Percentiles rank a stretch among this genome's conserved stretches.
These are phyloP conservation scores for Metschnikowia colocasiae DNA, from an alignment of 805 yeast genomes.

Conservation along the genomic window DNA sequence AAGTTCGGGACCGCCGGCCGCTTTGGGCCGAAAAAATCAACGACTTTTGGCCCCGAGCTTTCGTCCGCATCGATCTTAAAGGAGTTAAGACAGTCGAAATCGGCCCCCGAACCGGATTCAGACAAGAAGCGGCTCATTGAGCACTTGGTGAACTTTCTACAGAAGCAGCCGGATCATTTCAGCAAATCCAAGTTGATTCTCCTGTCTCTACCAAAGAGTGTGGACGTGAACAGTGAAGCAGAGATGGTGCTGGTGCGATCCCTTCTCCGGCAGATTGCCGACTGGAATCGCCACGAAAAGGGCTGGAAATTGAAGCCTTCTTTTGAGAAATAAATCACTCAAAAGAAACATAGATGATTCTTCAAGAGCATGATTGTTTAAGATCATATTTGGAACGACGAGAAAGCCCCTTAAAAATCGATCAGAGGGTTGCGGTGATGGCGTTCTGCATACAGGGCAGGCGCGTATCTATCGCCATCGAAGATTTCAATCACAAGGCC, in stretches of 20 bases:
- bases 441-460: no score
- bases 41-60: constrained; percentile 8
- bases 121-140: constrained; percentile 21
- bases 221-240: constrained; percentile 31
- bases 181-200: constrained; percentile 50
- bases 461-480: neutral
- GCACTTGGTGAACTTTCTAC: constrained; percentile 40
- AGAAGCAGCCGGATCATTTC: constrained; percentile 30
- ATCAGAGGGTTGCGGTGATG: no score
- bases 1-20: constrained; percentile 79
- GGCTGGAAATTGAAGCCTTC: constrained; percentile 69
- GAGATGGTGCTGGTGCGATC: constrained; percentile 63
- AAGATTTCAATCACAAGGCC: neutral
- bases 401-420: no score
- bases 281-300: constrained; percentile 54
- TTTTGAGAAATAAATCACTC: constrained; percentile 8
- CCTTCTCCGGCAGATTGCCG: constrained; percentile 62
- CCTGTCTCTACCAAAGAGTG: constrained; percentile 27
- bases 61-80: constrained; percentile 51
- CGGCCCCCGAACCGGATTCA: constrained; percentile 7
- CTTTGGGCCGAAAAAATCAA: neutral
- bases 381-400: no score
- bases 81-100: constrained; percentile 36
- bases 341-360: no score
- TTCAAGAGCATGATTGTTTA: no score